Evolutionary conservation across 495 filamentous ascomycete genomes (phyloP).

Genomic region (Tuber brumale): DNA sequence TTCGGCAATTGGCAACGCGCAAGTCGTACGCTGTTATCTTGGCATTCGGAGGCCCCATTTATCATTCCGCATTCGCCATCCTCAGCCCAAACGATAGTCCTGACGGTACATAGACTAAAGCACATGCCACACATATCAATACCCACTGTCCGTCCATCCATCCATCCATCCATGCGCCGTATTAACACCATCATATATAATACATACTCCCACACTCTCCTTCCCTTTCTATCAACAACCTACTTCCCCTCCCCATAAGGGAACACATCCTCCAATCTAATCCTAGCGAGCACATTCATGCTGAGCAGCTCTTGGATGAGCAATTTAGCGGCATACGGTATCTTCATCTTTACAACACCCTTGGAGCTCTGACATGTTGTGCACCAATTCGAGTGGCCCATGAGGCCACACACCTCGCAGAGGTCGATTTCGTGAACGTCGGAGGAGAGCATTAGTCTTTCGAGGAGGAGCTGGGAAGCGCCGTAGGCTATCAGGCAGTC

Average conservation of each 20-base stretch:
- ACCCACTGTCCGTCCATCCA: background rate
- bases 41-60: background rate
- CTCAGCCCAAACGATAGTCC: background rate
- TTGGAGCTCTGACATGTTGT: constrained; percentile 76
- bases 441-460: constrained; percentile 87
- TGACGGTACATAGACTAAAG: background rate
- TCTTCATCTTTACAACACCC: constrained; percentile 78
- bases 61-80: background rate
- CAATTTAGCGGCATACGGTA: constrained; percentile 98
- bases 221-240: background rate
- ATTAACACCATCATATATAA: background rate
- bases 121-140: background rate
- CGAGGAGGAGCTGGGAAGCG: constrained; percentile 81
- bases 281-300: constrained; percentile 87
- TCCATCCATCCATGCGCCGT: background rate
- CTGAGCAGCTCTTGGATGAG: constrained; percentile 92
- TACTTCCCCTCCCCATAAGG: constrained; percentile 45
- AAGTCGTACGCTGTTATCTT: background rate
- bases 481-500: constrained; percentile 97
- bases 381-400: constrained; percentile 92
- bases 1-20: background rate
- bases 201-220: background rate
- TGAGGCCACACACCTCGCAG: constrained; percentile 84
- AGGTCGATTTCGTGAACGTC: constrained; percentile 88
- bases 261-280: constrained; percentile 89